These are phyloP conservation scores for Tolypocladium capitatum DNA, from an alignment of 2,329 filamentous ascomycete species.

Conservation along the genomic window DNA sequence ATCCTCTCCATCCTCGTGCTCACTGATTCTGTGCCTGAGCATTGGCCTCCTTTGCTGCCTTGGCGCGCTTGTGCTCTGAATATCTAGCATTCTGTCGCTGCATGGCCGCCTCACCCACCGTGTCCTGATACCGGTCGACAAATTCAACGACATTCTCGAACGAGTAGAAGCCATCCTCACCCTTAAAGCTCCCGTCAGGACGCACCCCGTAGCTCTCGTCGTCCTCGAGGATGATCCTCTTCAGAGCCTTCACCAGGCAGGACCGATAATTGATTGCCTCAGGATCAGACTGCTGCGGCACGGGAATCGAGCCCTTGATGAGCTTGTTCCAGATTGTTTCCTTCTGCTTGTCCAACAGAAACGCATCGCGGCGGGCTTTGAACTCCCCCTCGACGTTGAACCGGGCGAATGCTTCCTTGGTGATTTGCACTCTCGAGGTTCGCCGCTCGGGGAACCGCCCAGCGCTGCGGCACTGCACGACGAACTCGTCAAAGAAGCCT, in stretches of 20 bases:
- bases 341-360: slow-evolving; percentile 24
- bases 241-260: slow-evolving; percentile 27
- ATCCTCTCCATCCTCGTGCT: not conserved
- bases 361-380: slow-evolving; percentile 24
- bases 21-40: not conserved
- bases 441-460: slow-evolving; percentile 18
- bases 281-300: slow-evolving; percentile 10
- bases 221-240: slow-evolving; percentile 34
- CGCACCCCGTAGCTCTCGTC: slow-evolving; percentile 24
- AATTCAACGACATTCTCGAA: slow-evolving; percentile 28
- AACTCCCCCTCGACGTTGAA: slow-evolving; percentile 38
- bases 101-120: slow-evolving; percentile 22
- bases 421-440: slow-evolving; percentile 30
- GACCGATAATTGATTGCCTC: slow-evolving; percentile 18
- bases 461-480: slow-evolving; percentile 35
- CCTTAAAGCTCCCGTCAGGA: slow-evolving; percentile 13
- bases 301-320: slow-evolving; percentile 23
- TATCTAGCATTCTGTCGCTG: slow-evolving; percentile 9
- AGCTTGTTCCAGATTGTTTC: slow-evolving; percentile 30
- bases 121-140: slow-evolving; percentile 23
- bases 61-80: not conserved
- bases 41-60: not conserved
- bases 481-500: slow-evolving; percentile 48
- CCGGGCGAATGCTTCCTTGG: slow-evolving; percentile 35
- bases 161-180: slow-evolving; percentile 29